Evolutionary conservation across 257 asterid genomes (phyloP).

Genomic region (Henckelia pumila): DNA sequence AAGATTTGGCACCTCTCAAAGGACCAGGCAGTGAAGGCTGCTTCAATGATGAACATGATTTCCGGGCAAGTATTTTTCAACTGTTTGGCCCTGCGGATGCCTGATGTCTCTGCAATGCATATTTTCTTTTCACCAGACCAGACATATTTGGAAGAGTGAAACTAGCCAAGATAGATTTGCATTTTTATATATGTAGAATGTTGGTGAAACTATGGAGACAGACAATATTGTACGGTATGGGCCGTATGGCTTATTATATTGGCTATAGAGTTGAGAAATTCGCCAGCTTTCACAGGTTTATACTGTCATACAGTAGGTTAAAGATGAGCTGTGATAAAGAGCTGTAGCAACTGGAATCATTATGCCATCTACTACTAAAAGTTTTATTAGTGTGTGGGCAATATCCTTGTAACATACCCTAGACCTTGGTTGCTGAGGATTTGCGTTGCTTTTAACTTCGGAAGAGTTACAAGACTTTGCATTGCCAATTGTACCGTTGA

Average conservation of each 20-base stretch:
- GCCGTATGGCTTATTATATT: not conserved
- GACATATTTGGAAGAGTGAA: not conserved
- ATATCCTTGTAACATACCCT: not conserved
- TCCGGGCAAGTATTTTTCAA: not conserved
- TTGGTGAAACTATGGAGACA: not conserved
- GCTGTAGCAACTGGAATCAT: not conserved
- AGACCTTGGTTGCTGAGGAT: slow-evolving; percentile 3
- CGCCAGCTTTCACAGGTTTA: not conserved
- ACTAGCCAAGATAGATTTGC: not conserved
- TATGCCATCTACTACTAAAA: not conserved
- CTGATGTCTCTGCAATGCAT: not conserved
- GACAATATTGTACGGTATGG: not conserved
- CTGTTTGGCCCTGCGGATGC: not conserved
- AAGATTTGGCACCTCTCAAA: not conserved
- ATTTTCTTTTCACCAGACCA: not conserved
- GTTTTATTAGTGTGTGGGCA: not conserved
- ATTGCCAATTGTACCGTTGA: not conserved
- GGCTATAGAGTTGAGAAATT: not conserved
- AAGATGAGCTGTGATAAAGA: not conserved
- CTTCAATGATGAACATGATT: slow-evolving; percentile 6
- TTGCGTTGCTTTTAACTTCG: not conserved
- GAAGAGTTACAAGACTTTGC: not conserved
- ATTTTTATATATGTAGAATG: not conserved
- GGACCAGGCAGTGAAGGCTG: not conserved
- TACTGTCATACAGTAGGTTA: not conserved